Evolutionary conservation across 768 basidiomycete genomes (phyloP).

Genomic region (Leccinum arenicola): DNA sequence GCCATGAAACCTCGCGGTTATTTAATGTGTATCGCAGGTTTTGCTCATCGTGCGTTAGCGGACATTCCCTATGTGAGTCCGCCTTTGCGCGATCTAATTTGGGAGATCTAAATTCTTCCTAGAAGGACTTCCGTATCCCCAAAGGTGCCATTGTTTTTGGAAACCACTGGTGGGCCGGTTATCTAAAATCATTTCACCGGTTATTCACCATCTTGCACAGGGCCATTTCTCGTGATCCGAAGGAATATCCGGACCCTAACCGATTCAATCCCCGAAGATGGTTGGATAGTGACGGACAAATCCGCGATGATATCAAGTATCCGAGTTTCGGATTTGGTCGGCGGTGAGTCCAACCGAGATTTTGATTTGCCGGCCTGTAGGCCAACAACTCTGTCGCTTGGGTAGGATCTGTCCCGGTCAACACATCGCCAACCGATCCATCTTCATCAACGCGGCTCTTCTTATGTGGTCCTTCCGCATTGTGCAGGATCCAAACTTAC

Average conservation of each 20-base stretch:
- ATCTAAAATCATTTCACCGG: neutral
- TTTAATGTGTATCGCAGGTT: slow-evolving; percentile 35
- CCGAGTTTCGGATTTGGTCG: slow-evolving; percentile 59
- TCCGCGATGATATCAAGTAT: slow-evolving; percentile 52
- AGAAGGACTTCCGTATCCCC: slow-evolving; percentile 37
- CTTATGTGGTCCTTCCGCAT: slow-evolving; percentile 66
- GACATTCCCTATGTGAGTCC: slow-evolving; percentile 59
- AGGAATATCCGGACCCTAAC: slow-evolving; percentile 58
- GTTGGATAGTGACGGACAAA: slow-evolving; percentile 36
- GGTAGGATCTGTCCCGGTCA: slow-evolving; percentile 65
- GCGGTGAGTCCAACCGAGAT: slow-evolving; percentile 19
- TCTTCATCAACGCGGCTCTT: slow-evolving; percentile 64
- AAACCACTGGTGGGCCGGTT: slow-evolving; percentile 31
- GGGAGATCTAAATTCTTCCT: slow-evolving; percentile 5
- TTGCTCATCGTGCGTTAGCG: slow-evolving; percentile 61
- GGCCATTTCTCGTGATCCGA: slow-evolving; percentile 58
- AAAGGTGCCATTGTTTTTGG: slow-evolving; percentile 36
- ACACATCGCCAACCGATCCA: slow-evolving; percentile 57
- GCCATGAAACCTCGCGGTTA: neutral
- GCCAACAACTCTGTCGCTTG: neutral
- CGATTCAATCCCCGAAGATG: slow-evolving; percentile 58
- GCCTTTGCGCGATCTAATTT: neutral
- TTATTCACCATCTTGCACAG: slow-evolving; percentile 20
- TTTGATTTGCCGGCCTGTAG: neutral
- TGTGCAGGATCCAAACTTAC: slow-evolving; percentile 44